Percentiles rank a stretch among this genome's conserved stretches.
Conservation (phyloP, 345 rosid species). For the Citrus sinensis region DVS_A1.0 CM039162.1:24579001-24579500, state of each 20-base stretch:
- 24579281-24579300: neutral
- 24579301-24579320: neutral
- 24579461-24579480: conserved; percentile 35
- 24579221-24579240: neutral
- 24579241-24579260: neutral
- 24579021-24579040: too few species aligned
- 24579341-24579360: neutral
- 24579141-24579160: too few species aligned
- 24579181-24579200: neutral
- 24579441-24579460: conserved; percentile 29
- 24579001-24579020: too few species aligned
- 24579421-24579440: conserved; percentile 9
- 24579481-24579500: conserved; percentile 84
- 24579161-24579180: too few species aligned
- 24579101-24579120: too few species aligned
- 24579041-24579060: too few species aligned
- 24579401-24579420: neutral
- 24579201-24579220: neutral
- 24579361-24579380: conserved; percentile 23
- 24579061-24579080: too few species aligned
- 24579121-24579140: too few species aligned
- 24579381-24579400: neutral
- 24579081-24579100: too few species aligned
- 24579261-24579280: neutral
- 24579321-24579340: neutral